Percentiles rank a stretch among this genome's conserved stretches.
These are phyloP conservation scores for Rubia peregrina DNA, from an alignment of 305 asterid genomes.

Conservation along the genomic window DNA sequence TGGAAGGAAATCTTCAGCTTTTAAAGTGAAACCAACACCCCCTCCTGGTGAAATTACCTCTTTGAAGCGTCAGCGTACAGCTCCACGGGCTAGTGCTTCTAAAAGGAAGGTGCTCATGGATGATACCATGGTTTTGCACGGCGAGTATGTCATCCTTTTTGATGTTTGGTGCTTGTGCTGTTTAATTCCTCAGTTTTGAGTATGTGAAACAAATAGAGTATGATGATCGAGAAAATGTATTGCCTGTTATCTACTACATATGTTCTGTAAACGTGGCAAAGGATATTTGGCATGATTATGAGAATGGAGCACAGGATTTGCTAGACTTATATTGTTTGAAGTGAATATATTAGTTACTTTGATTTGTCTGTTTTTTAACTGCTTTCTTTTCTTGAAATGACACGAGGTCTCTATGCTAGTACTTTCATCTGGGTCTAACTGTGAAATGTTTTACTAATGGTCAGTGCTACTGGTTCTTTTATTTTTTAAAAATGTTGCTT, in stretches of 20 bases:
- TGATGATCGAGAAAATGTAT: background rate
- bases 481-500: background rate
- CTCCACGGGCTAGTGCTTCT: conserved; percentile 43
- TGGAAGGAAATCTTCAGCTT: conserved; percentile 61
- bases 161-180: background rate
- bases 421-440: background rate
- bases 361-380: background rate
- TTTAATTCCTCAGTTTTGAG: background rate
- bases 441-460: background rate
- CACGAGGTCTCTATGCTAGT: background rate
- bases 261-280: background rate
- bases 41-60: conserved; percentile 60
- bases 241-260: background rate
- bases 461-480: background rate
- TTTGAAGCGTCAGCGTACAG: conserved; percentile 52
- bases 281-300: background rate
- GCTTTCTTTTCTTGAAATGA: background rate
- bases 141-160: conserved; percentile 65
- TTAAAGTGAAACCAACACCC: conserved; percentile 87
- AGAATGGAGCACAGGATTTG: background rate
- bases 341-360: background rate
- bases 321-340: background rate
- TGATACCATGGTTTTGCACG: conserved; percentile 94
- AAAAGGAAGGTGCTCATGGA: conserved; percentile 88
- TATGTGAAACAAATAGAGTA: background rate